Evolutionary conservation across 768 basidiomycete genomes (phyloP).

Genomic region (Amylocystis lapponica): DNA sequence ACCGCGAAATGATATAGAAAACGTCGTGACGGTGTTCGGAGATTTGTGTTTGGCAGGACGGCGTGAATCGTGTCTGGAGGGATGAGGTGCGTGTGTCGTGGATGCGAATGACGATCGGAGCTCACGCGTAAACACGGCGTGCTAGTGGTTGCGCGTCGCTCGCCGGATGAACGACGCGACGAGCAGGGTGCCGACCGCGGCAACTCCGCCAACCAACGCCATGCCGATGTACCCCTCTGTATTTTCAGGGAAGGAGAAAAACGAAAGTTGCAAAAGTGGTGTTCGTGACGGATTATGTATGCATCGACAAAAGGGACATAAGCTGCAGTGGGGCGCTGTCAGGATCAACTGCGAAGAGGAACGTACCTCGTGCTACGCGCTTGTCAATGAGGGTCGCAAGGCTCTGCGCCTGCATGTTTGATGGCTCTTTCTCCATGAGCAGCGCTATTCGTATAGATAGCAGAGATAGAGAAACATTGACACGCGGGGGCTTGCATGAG

Average conservation of each 20-base stretch:
- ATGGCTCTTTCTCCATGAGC: conserved; percentile 86
- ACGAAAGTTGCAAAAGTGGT: background rate
- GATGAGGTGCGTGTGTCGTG: background rate
- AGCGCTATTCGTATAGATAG: conserved; percentile 46
- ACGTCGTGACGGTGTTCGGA: too few species aligned
- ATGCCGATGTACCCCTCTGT: conserved; percentile 98
- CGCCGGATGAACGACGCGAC: conserved; percentile 80
- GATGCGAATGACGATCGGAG: background rate
- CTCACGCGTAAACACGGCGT: conserved; percentile 4
- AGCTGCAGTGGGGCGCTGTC: background rate
- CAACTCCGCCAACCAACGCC: conserved; percentile 88
- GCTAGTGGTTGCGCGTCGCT: conserved; percentile 45
- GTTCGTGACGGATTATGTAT: background rate
- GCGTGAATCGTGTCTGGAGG: background rate
- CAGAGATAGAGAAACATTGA: background rate
- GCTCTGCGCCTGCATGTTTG: conserved; percentile 89
- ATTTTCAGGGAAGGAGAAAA: background rate
- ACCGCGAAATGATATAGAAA: too few species aligned
- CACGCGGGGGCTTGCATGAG: background rate
- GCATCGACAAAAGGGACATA: background rate
- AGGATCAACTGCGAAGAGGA: background rate
- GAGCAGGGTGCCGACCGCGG: conserved; percentile 74
- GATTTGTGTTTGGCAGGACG: too few species aligned
- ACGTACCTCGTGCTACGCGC: conserved; percentile 73
- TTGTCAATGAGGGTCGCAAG: conserved; percentile 81